Base-by-base conservation (phyloP, 305 asterid species). In the Fraxinus sp. region DNA sequence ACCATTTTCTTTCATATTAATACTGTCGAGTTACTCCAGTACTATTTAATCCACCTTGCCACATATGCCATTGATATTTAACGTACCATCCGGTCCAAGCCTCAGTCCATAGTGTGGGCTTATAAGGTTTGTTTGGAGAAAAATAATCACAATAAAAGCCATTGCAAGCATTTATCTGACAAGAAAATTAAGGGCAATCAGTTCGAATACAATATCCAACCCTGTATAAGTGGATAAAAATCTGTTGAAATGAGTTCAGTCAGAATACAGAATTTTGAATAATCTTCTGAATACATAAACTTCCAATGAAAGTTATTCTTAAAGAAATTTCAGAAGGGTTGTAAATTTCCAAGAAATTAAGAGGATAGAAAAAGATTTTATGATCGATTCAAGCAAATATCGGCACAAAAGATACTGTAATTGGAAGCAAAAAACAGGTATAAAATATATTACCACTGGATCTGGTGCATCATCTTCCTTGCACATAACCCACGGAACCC, bases 401-500 rank as follows among this genome's bases (percentile, higher is more conserved):
- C 22, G 16, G 14, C 33, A 79, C 74, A 11, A 7, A 46, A 35
- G 7, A 16, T 66, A 9, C 74, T 62, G 33, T 16, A 80, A 64
- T 52, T 18, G 8, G 24, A 20, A 59, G 79, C 24, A 14, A 10
- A 77, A 36, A 5, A 33, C 5, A 9, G 8, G 28, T 14, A 35
- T 76, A n/a, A 13, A 11, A 37, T 13, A 74, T 89, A 70, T 89
- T 87, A 96, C 99, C 98, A 96, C 94, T 5, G 99, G 97, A 88
- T 96, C 99, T 0, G 99, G 99, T 80, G 98, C 98, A 75, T 96
- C 98, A 0, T 91, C 93, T 83, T 96, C 93, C 85, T 94, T 94
- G 72, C 99, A 96, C 99, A 96, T 96, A 81, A 93, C 82, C 99
- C 99, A 96, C 0, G 99, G 99, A 79, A 96, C 98, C 7, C 98